Base-by-base conservation (phyloP, 257 asterid genomes). In the Scutellaria minor region DNA sequence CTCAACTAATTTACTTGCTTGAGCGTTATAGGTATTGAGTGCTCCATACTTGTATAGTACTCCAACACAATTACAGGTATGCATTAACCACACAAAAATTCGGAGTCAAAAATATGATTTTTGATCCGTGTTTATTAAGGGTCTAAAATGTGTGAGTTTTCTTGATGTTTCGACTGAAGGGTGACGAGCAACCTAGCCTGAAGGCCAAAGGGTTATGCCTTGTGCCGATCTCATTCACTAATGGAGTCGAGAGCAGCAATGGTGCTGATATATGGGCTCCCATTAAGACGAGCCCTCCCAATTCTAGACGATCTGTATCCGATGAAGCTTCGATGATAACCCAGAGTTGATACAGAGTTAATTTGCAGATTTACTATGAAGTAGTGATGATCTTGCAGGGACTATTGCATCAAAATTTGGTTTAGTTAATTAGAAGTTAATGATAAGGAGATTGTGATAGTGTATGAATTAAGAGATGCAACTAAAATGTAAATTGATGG, bases 181-280 rank as follows among this genome's bases (percentile, higher is more conserved):
- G 77, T 1, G 70, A 68, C 40, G 90, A 85, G 10, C 54, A 74
- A 6, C 73, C 65, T 72, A 81, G 77, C 79, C 90, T 92, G 68
- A 80, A 82, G 70, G 74, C 70, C 57, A 87, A 84, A 70, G 98
- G 98, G 68, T 77, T 93, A 20, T 90, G 96, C 78, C 80, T 93
- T 3, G 88, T 90, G 73, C 98, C 98, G 0, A 60, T 86, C 60
- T 79, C 95, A 0, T 84, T 74, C 31, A 88, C 96, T 0, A 53
- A 8, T 39, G 97, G 96, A 52, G 88, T 93, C 27, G 89, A 74
- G 5, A 82, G 85, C 73, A 84, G 95, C 82, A 93, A 93, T 40
- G 98, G 98, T 24, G 98, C 98, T 1, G 97, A 93, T 83, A 90
- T 93, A 15, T 93, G 98, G 98, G 96, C 98, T 6, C 96, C 98